phyloP scores from a whole-genome alignment of 1,284 basidiomycete species.

The Ceratobasidium sp. region DNA sequence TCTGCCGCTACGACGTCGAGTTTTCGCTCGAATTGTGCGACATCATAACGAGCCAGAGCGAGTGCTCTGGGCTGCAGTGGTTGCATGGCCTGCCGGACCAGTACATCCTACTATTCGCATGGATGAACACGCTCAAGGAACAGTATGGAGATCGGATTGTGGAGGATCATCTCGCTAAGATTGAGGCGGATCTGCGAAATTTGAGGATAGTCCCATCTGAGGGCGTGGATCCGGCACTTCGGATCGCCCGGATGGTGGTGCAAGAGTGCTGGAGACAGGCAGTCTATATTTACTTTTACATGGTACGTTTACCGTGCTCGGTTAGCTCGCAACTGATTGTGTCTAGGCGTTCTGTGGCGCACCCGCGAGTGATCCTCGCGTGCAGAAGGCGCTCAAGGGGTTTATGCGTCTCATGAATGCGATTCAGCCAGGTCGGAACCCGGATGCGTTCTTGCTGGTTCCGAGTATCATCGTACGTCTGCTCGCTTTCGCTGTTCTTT shows the following conservation, averaged over 20 bases:
- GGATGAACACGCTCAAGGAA: conserved; percentile 10
- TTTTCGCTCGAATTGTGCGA: background rate
- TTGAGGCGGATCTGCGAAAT: conserved; percentile 2
- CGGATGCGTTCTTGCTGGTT: conserved; percentile 9
- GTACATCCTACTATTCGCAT: conserved; percentile 10
- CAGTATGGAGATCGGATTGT: conserved; percentile 13
- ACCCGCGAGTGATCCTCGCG: background rate
- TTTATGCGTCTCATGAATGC: conserved; percentile 23
- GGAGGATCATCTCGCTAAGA: background rate
- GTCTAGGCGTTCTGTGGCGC: conserved; percentile 17
- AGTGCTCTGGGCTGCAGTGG: conserved; percentile 11
- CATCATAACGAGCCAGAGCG: background rate
- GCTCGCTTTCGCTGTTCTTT: too few relatives aligned
- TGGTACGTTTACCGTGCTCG: conserved; percentile 2
- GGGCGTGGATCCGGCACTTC: conserved; percentile 6
- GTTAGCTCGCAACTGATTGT: background rate
- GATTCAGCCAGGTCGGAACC: conserved; percentile 21
- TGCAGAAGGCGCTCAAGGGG: conserved; percentile 12
- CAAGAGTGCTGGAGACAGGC: conserved; percentile 33
- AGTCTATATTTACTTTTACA: conserved; percentile 19
- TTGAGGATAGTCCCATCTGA: background rate
- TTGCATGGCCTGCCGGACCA: conserved; percentile 27
- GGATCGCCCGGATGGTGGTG: conserved; percentile 9
- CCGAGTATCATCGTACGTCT: conserved; percentile 26
- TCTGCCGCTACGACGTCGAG: conserved; percentile 11